Percentiles rank a stretch among this genome's conserved stretches.
These are phyloP conservation scores for Lolium rigidum DNA, from an alignment of 176 grass and related monocot genomes.

Conservation along the genomic window DNA sequence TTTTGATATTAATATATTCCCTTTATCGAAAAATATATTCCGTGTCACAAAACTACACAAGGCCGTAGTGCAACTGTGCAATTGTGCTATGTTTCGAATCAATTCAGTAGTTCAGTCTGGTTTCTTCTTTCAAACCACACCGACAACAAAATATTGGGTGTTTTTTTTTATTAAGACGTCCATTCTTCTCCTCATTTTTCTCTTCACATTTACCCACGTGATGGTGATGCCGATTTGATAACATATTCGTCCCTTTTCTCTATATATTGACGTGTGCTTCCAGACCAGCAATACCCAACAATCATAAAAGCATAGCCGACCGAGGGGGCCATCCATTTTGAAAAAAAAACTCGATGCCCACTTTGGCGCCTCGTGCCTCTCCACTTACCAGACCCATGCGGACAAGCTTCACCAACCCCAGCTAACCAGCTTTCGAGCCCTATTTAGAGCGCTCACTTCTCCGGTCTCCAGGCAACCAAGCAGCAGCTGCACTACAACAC, in stretches of 20 bases:
- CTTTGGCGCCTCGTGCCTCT: background rate
- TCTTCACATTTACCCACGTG: background rate
- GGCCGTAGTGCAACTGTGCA: background rate
- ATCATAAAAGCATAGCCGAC: background rate
- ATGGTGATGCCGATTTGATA: background rate
- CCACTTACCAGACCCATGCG: background rate
- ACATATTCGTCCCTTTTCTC: background rate
- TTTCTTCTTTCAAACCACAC: background rate
- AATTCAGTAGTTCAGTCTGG: background rate
- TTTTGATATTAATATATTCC: no score
- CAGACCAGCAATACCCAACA: background rate
- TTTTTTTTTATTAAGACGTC: background rate
- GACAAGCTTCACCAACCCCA: slow-evolving; percentile 18
- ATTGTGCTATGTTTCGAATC: background rate
- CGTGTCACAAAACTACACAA: no score
- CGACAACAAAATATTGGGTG: background rate
- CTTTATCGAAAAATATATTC: no score
- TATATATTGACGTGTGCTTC: background rate
- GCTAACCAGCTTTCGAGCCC: background rate
- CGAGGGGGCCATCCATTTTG: background rate
- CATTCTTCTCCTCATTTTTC: background rate
- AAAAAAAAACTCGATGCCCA: background rate
- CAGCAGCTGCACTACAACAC: background rate
- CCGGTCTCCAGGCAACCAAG: slow-evolving; percentile 17
- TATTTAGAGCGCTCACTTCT: slow-evolving; percentile 39